Evolutionary conservation across 441 rosid genomes (phyloP), one percentile per base, ranked within the genome.

Genomic region (Viola pubescens): DNA sequence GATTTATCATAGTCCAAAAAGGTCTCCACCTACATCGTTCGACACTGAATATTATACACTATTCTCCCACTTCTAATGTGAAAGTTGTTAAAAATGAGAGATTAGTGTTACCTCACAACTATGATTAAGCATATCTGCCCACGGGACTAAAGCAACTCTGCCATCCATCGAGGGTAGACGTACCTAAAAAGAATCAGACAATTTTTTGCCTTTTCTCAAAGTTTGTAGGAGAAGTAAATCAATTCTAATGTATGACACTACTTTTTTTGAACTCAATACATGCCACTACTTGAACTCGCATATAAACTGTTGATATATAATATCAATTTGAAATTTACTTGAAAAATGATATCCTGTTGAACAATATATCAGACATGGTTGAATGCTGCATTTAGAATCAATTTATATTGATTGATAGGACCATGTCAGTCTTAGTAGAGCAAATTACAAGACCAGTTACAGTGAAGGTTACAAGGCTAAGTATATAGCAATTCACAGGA

Each of bases 61-160:
- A 26, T 26, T 26, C 7, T 53, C 37, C 43, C 55, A 57, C 47
- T 16, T 59, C 45, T 42, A 48, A 41, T 40, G 56, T 51, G 46
- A 56, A 45, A 53, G 19, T 51, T 64, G 46, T 26, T 26, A 26
- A 26, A 26, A 26, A 26, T 1, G 34, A 26, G 34, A 26, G 3
- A 26, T 26, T 26, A 26, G 34, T 26, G 34, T 26, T 26, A 88
- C 97, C 88, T 89, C 96, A 77, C 95, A 87, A 62, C 85, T 89
- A 71, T 94, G 97, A 69, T 94, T 94, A 69, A 94, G 80, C 98
- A 94, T 94, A 68, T 89, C 98, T 64, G 97, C 98, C 98, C 97
- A 94, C 53, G 98, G 98, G 74, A 89, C 91, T 90, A 89, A 74
- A 56, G 96, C 97, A 73, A 94, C 91, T 72, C 71, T 86, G 75